Evolutionary conservation across 352 stramenopile species (phyloP), one percentile per base, ranked within the genome.

Genomic region (Pythium folliculosum): DNA sequence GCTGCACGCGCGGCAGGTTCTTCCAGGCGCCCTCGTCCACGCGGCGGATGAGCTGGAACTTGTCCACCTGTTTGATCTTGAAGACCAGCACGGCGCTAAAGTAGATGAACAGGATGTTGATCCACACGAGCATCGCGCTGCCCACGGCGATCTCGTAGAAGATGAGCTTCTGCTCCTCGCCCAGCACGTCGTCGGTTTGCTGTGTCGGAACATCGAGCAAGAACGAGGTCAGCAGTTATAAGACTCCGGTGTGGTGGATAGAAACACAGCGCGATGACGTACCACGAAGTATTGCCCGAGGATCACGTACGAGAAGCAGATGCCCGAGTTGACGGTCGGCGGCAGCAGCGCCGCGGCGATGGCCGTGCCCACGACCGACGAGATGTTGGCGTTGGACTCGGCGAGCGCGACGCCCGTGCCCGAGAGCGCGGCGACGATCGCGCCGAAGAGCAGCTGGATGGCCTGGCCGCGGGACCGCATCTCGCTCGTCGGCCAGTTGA

Each of bases 91-190:
- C 86, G 25, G 88, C 88, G 27, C 83, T 91, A 54, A 93, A 75
- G 75, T 95, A 95, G 63, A 95, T 95, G 60, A 95, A 90, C 69
- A 93, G 72, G 37, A 95, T 82, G 62, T 96, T 96, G 59, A 96
- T 92, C 86, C 86, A 94, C 63, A 94, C 65, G 4, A 96, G 81
- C 77, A 94, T 80, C 32, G 80, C 72, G 57, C 86, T 96, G 9
- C 84, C 88, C 23, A 94, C 83, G 19, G 88, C 86, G 49, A 96
- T 96, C 63, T 96, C 88, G 44, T 92, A 92, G 68, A 94, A 96
- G 27, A 94, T 78, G 43, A 91, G 75, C 48, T 90, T 92, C 57
- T 94, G 81, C 64, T 93, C 85, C 69, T 93, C 85, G 50, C 85
- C 85, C 10, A 93, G 89, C 25, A 86, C 71, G 59, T 93, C 81